Evolutionary conservation across 768 basidiomycete genomes (phyloP).

Genomic region (Lactifluus piperatus): DNA sequence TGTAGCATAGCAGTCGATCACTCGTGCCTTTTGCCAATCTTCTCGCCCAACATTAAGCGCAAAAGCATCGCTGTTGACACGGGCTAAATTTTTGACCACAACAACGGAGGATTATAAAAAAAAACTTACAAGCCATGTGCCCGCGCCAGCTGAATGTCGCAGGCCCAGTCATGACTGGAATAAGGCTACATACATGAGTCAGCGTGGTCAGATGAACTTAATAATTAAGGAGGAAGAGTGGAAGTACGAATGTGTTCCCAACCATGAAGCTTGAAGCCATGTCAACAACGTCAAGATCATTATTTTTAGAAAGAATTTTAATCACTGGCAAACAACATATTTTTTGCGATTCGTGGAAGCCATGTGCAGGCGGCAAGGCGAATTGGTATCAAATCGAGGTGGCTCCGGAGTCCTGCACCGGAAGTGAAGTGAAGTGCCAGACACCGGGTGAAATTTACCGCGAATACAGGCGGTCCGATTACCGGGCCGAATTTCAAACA

Average conservation of each 20-base stretch:
- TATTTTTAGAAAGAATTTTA: not conserved
- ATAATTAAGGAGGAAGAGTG: too few species aligned
- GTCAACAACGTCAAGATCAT: not conserved
- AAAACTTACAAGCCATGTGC: conserved; percentile 3
- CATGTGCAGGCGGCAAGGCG: not conserved
- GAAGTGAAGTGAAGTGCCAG: too few species aligned
- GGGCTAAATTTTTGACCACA: not conserved
- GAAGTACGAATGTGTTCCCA: conserved; percentile 3
- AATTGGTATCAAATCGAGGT: too few species aligned
- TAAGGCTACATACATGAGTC: not conserved
- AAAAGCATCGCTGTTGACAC: conserved; percentile 2
- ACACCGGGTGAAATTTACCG: too few species aligned
- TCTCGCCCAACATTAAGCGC: conserved; percentile 24
- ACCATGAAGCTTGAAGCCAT: conserved; percentile 8
- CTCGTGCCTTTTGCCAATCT: conserved; percentile 23
- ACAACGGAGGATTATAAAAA: too few species aligned
- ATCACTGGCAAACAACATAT: conserved; percentile 16
- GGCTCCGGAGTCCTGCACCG: too few species aligned
- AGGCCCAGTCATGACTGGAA: not conserved
- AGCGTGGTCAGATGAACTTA: not conserved
- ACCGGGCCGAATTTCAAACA: too few species aligned
- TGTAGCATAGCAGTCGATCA: conserved; percentile 36
- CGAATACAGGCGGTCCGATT: too few species aligned
- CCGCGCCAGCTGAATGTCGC: conserved; percentile 9
- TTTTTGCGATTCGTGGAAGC: not conserved